These are phyloP conservation scores for Syncephalastrum contaminatum DNA, from an alignment of 371 early-diverging fungal species.

Conservation along the genomic window DNA sequence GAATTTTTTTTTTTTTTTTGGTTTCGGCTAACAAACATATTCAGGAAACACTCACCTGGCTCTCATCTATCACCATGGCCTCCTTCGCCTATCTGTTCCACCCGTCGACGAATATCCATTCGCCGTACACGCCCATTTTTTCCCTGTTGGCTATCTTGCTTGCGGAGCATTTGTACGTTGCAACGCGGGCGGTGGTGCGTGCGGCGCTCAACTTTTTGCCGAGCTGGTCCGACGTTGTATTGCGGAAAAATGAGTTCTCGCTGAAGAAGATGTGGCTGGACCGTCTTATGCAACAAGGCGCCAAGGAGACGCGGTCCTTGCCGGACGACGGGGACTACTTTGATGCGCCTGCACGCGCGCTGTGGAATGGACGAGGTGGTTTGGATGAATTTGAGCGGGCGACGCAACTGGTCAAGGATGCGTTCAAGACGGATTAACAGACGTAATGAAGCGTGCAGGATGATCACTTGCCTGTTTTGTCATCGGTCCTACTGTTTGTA, in stretches of 20 bases:
- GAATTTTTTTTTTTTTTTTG: slow-evolving; percentile 2
- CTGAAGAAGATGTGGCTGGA: slow-evolving; percentile 43
- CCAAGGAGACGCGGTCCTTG: too few species aligned
- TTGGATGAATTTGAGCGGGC: too few species aligned
- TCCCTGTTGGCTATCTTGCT: slow-evolving; percentile 40
- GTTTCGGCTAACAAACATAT: not conserved
- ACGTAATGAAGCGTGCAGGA: too few species aligned
- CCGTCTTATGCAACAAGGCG: slow-evolving; percentile 12
- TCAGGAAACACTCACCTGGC: slow-evolving; percentile 57
- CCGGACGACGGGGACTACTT: too few species aligned
- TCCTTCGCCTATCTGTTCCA: slow-evolving; percentile 73
- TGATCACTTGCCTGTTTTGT: too few species aligned
- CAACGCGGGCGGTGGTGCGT: slow-evolving; percentile 27
- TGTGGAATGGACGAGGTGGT: too few species aligned
- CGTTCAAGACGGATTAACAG: too few species aligned
- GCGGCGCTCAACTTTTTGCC: slow-evolving; percentile 31
- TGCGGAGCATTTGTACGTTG: slow-evolving; percentile 46
- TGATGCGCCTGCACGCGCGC: too few species aligned
- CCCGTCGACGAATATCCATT: slow-evolving; percentile 45
- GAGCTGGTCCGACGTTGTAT: slow-evolving; percentile 31
- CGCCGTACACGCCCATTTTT: slow-evolving; percentile 40
- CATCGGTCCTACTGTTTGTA: too few species aligned
- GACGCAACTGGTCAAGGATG: too few species aligned
- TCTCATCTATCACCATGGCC: slow-evolving; percentile 75
- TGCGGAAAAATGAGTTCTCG: slow-evolving; percentile 39